Evolutionary conservation across 1,284 basidiomycete genomes (phyloP).

Genomic region (Cerrena zonata): DNA sequence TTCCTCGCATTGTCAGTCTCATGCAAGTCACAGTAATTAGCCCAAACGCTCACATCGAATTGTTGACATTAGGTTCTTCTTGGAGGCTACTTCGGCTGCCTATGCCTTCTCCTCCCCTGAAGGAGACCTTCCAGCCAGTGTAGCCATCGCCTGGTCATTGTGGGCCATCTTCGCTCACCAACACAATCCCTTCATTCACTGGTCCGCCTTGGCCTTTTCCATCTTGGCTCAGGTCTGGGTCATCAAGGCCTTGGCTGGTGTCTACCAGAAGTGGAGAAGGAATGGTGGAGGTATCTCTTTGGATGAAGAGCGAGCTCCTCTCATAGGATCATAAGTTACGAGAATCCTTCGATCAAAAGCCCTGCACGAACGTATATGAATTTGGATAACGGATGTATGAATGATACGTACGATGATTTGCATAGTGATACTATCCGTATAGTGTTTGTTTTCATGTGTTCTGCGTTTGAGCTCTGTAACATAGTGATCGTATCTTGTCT

Average conservation of each 20-base stretch:
- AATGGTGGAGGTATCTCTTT: constrained; percentile 52
- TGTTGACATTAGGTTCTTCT: constrained; percentile 64
- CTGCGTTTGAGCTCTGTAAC: no score
- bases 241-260: constrained; percentile 61
- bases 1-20: constrained; percentile 76
- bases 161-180: constrained; percentile 82
- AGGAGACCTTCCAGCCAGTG: constrained; percentile 84
- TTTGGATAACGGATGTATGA: no score
- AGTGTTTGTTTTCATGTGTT: no score
- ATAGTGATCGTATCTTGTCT: no score
- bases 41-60: constrained; percentile 11
- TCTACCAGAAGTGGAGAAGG: constrained; percentile 38
- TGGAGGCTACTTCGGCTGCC: constrained; percentile 85
- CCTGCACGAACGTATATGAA: no score
- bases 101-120: constrained; percentile 87
- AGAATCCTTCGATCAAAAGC: no score
- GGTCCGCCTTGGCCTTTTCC: constrained; percentile 82
- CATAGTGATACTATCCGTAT: no score
- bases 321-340: constrained; percentile 44
- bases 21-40: no score
- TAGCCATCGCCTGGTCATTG: constrained; percentile 78
- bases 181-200: constrained; percentile 69
- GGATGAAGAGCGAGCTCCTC: constrained; percentile 84
- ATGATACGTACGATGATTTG: no score
- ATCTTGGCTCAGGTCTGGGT: constrained; percentile 83